Base-by-base conservation (phyloP, 75 land plant genomes). In the Selaginella tamariscina region DNA sequence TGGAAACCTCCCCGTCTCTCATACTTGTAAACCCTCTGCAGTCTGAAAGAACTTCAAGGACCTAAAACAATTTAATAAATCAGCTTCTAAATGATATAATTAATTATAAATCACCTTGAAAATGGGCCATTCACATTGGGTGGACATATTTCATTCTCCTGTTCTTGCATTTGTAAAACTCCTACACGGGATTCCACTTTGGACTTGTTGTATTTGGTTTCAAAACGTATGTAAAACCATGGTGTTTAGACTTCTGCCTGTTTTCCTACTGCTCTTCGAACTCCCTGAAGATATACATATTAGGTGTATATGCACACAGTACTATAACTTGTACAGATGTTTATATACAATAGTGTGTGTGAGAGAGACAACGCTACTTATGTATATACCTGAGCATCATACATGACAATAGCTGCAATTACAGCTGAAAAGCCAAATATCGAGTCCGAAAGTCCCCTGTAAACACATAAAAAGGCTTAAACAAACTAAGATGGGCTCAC, bases 361-460 rank as follows among this genome's bases (percentile, higher is more conserved):
- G 5, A 39, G 49, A 39, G 15, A n/a, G n/a, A n/a, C n/a, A n/a
- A n/a, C 5, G 15, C 49, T 5, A 39, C 15, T 39, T 5, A 39
- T 5, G 49, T 15, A 39, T 15, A 15, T 5, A 39, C 49, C 94
- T 92, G 97, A 9, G 97, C 85, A 78, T 92, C 97, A 78, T 92
- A 88, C 87, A 92, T 86, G 68, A 92, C 72, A 74, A 92, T 69
- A 27, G 70, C 75, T 31, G 97, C 97, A 72, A 86, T 67, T 28
- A 92, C 78, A 1, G 82, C 72, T 24, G 97, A 72, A 27, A 88
- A 66, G 32, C 97, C 97, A 69, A 92, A 88, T 24, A 88, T 68
- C 5, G 90, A 72, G 73, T 92, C 97, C 29, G 89, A 67, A 1
- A 88, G 74, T 27, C 97, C 97, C 80, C 97, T 92, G 87, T 69